A percentile compares a stretch with the other conserved stretches of the same genome.
Evolutionary conservation across 2,329 filamentous ascomycete genomes (phyloP).

Genomic region (Verticillium klebahnii): DNA sequence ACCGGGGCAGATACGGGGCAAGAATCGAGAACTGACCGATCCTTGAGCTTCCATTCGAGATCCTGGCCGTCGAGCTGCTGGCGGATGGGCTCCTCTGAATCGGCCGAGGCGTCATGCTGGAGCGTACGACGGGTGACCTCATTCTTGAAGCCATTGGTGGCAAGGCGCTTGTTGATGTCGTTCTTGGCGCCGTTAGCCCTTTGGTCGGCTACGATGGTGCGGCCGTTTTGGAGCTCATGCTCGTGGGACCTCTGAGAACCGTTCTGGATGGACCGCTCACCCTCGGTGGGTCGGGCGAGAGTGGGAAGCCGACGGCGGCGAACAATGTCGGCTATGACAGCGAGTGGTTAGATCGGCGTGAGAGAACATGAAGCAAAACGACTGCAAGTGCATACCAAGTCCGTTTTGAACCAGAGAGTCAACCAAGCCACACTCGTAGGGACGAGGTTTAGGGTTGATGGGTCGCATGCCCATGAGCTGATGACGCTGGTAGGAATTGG

Average conservation of each 20-base stretch:
- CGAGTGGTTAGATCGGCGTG: background rate
- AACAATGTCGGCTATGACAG: conserved; percentile 8
- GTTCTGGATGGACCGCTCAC: background rate
- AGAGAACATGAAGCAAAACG: background rate
- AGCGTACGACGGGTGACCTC: background rate
- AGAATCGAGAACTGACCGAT: background rate
- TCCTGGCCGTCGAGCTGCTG: conserved; percentile 35
- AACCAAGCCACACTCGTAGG: conserved; percentile 5
- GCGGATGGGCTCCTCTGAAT: conserved; percentile 7
- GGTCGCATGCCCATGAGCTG: background rate
- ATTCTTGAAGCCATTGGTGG: background rate
- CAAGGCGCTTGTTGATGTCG: background rate
- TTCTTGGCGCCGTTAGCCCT: background rate
- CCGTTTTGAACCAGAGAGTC: conserved; percentile 2
- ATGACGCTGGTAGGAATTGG: background rate
- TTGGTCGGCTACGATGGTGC: background rate
- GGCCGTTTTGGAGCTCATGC: background rate
- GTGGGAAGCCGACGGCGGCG: background rate
- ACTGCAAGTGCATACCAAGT: background rate
- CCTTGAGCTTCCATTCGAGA: conserved; percentile 29
- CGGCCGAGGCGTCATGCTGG: background rate
- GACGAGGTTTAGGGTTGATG: background rate
- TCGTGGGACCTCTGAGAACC: background rate
- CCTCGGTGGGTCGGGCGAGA: background rate
- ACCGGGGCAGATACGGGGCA: conserved; percentile 49